Evolutionary conservation across 495 filamentous ascomycete species (phyloP), one percentile per base, ranked within the genome.

Genomic region (Symbiotaphrina buchneri): DNA sequence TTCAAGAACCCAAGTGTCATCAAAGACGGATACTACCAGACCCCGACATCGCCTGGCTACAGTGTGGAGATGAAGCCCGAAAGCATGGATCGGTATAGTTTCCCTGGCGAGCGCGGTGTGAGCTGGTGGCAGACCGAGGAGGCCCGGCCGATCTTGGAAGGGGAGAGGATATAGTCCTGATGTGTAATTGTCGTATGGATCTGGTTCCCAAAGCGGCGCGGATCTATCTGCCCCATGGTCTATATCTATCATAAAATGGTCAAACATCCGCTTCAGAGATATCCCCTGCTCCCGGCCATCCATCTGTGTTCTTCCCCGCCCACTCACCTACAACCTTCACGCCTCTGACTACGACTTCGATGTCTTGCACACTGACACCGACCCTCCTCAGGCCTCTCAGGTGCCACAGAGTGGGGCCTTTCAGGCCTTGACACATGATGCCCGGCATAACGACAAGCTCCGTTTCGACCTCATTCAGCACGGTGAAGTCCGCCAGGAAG

Each of bases 61-160:
- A 80, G 72, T 43, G 82, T 87, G 0, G 78, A 92, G 66, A 92
- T 93, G 83, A 82, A 75, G 66, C 47, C 66, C 19, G 74, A 72
- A 41, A 87, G 79, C 44, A 83, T 91, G 77, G 76, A 77, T 32
- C 48, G 50, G 35, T 93, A 59, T 49, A 54, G 59, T 19, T 93
- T 65, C 53, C 78, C 78, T 3, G 80, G 80, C 18, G 66, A 71
- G 43, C 55, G 67, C 31, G 77, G 77, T 3, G n/a, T n/a, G n/a
- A 65, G 77, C 43, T 92, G 79, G 71, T 93, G 83, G 83, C 44
- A 28, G 42, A 50, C 40, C 27, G 46, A 52, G 32, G 52, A 52
- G 37, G 52, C 52, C 25, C 45, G 34, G 37, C 24, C 27, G 0
- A 54, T 56, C 15, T 39, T 56, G 27, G 47, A 52, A 26, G 46